These are phyloP conservation scores for Lentinula lateritia DNA, from an alignment of 768 basidiomycete species.

Conservation along the genomic window DNA sequence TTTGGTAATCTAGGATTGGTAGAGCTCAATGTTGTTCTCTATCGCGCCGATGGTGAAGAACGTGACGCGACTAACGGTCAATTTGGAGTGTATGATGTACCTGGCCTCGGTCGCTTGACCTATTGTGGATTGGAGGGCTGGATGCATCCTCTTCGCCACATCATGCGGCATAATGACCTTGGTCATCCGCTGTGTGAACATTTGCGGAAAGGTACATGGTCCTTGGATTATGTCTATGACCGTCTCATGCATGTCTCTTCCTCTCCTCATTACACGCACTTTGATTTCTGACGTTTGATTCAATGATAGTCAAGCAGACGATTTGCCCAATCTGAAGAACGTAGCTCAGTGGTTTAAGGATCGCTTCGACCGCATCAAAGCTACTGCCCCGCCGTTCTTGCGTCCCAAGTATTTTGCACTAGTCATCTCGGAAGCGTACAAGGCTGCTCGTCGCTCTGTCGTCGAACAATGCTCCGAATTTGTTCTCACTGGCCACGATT, in stretches of 20 bases:
- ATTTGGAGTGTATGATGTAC: conserved; percentile 80
- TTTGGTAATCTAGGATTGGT: conserved; percentile 73
- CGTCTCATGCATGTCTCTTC: conserved; percentile 55
- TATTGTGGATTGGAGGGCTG: conserved; percentile 98
- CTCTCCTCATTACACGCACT: neutral
- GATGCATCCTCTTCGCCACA: conserved; percentile 83
- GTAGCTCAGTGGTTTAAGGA: conserved; percentile 83
- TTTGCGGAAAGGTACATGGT: conserved; percentile 85
- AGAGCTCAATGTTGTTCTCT: conserved; percentile 84
- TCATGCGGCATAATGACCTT: conserved; percentile 89
- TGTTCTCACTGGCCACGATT: conserved; percentile 74
- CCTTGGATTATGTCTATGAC: conserved; percentile 78
- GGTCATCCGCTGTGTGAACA: conserved; percentile 90
- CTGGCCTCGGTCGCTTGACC: conserved; percentile 64
- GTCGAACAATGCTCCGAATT: conserved; percentile 90
- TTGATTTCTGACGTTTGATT: conserved; percentile 9
- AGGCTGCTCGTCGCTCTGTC: conserved; percentile 76
- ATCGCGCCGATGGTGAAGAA: conserved; percentile 89
- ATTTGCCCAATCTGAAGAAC: conserved; percentile 61
- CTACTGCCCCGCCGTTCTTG: conserved; percentile 74
- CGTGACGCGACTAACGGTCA: conserved; percentile 78
- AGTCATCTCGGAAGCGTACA: conserved; percentile 87
- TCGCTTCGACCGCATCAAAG: conserved; percentile 79
- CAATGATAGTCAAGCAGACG: conserved; percentile 44
- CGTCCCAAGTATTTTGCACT: conserved; percentile 96